A percentile compares a stretch with the other conserved stretches of the same genome.
phyloP scores from a whole-genome alignment of 139 green algal genomes.

The Gonium pectorale region DNA sequence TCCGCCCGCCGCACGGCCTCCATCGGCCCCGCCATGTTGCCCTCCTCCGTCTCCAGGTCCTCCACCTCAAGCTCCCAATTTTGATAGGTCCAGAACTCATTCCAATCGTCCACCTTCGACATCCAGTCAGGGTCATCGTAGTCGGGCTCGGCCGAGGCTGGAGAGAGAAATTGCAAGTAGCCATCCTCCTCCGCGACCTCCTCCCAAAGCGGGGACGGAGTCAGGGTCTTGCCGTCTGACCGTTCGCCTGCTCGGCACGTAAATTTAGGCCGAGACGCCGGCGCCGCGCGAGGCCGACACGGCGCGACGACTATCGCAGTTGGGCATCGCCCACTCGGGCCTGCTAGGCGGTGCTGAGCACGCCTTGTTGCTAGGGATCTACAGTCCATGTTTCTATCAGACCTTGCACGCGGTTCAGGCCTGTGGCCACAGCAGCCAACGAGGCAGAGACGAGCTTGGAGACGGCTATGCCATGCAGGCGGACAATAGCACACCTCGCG shows the following conservation, averaged over 20 bases:
- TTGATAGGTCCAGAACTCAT: conserved; percentile 57
- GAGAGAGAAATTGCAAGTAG: not conserved
- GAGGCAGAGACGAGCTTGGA: too few relatives aligned
- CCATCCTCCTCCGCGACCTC: conserved; percentile 19
- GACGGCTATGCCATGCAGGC: too few relatives aligned
- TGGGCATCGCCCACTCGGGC: not conserved
- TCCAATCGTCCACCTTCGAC: conserved; percentile 54
- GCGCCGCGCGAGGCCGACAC: too few relatives aligned
- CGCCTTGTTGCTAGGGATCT: not conserved
- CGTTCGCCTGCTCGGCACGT: too few relatives aligned
- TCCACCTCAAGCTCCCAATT: conserved; percentile 35
- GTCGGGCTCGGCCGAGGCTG: conserved; percentile 28
- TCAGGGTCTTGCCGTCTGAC: conserved; percentile 45
- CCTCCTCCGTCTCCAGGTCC: conserved; percentile 42
- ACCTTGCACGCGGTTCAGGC: too few relatives aligned
- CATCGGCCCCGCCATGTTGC: conserved; percentile 2
- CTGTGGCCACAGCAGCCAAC: too few relatives aligned
- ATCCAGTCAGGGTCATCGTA: conserved; percentile 56
- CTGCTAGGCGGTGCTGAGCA: conserved; percentile 8
- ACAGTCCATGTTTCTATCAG: too few relatives aligned
- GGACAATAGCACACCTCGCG: too few relatives aligned
- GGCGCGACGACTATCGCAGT: too few relatives aligned
- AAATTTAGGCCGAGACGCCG: too few relatives aligned
- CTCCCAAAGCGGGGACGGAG: conserved; percentile 19
- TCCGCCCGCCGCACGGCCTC: conserved; percentile 20